Conservation (phyloP, 1,139 yeast species). For the Yamadazyma membranifaciens region DNA sequence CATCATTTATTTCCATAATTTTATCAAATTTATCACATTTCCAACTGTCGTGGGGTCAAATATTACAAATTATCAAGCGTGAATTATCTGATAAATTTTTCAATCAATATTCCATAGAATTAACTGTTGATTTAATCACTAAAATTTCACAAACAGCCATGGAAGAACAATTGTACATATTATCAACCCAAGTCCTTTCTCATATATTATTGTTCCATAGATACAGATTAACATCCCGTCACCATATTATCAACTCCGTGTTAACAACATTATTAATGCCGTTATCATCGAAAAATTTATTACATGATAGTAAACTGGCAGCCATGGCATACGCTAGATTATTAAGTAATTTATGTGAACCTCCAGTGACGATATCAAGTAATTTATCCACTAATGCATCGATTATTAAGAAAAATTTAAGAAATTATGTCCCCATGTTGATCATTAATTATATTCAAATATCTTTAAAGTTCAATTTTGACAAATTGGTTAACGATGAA, state of each 20-base stretch:
- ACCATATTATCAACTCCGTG: constrained; percentile 58
- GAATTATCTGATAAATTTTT: constrained; percentile 52
- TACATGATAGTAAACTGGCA: constrained; percentile 11
- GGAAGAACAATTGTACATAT: constrained; percentile 22
- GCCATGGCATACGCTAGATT: constrained; percentile 58
- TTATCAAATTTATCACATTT: constrained; percentile 1
- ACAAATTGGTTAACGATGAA: constrained; percentile 46
- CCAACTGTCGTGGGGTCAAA: not conserved
- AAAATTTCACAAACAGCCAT: constrained; percentile 17
- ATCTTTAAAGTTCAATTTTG: constrained; percentile 51
- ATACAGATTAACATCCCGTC: constrained; percentile 65
- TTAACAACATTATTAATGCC: constrained; percentile 50
- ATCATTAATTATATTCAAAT: constrained; percentile 53
- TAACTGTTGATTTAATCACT: constrained; percentile 38
- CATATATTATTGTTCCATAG: constrained; percentile 65
- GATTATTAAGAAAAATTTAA: constrained; percentile 53
- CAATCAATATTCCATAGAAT: constrained; percentile 68
- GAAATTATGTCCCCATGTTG: constrained; percentile 64
- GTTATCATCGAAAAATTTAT: constrained; percentile 17
- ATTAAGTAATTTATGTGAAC: constrained; percentile 71
- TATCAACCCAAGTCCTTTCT: constrained; percentile 48
- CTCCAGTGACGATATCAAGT: constrained; percentile 25
- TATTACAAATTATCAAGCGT: not conserved
- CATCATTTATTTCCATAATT: constrained; percentile 2
- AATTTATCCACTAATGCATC: constrained; percentile 57